Percentiles rank a stretch among this genome's conserved stretches.
Evolutionary conservation across 345 rosid species (phyloP).

Genomic region (Aquilaria malaccensis): DNA sequence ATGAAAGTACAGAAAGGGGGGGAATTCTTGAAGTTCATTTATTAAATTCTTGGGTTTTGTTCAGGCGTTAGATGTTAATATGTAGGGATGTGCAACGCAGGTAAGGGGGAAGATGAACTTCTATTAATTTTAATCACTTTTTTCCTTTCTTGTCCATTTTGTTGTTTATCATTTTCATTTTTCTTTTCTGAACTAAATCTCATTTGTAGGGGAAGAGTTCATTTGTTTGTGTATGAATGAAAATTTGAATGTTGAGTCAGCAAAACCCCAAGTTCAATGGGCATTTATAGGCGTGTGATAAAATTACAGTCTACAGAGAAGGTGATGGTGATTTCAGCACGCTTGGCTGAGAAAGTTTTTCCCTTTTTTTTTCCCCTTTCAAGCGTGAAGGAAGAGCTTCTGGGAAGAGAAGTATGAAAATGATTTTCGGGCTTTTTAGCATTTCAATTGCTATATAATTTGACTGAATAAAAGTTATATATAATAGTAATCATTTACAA

Average conservation of each 20-base stretch:
- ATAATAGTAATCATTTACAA: no score
- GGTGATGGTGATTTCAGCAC: conserved; percentile 29
- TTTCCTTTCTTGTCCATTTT: not conserved
- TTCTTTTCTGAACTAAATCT: not conserved
- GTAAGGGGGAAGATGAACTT: conserved; percentile 14
- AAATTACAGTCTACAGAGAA: conserved; percentile 88
- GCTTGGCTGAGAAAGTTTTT: no score
- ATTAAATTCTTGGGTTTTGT: conserved; percentile 13
- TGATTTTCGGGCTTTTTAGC: no score
- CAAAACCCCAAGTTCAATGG: conserved; percentile 10
- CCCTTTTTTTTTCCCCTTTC: no score
- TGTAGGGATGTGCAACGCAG: conserved; percentile 22
- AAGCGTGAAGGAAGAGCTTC: no score
- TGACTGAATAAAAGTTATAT: no score
- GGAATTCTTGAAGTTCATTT: conserved; percentile 13
- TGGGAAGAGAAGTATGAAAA: no score
- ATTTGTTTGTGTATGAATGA: conserved; percentile 28
- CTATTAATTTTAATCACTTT: not conserved
- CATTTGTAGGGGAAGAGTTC: conserved; percentile 27
- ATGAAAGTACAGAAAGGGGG: not conserved
- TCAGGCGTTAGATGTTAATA: conserved; percentile 29
- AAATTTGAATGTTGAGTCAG: conserved; percentile 8
- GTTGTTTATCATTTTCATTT: not conserved
- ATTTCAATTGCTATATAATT: no score
- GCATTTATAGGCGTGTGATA: conserved; percentile 18